Evolutionary conservation across 139 green algal genomes (phyloP).

Genomic region (Chlamydomonas schloesseri): DNA sequence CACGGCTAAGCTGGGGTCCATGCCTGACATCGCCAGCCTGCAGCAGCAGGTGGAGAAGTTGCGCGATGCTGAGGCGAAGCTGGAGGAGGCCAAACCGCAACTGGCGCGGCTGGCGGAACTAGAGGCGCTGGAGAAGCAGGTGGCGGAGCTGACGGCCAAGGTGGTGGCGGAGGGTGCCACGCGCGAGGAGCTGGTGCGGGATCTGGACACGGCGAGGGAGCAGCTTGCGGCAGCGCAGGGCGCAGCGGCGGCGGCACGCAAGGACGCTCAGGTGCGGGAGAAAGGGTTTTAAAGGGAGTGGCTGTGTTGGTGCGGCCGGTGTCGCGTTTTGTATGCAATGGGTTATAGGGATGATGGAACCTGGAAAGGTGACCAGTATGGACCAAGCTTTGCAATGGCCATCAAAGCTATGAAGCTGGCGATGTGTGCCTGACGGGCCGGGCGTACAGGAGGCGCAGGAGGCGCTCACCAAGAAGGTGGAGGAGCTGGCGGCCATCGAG

Average conservation of each 20-base stretch:
- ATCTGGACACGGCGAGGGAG: slow-evolving; percentile 16
- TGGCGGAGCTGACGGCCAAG: slow-evolving; percentile 3
- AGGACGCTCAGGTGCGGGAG: slow-evolving; percentile 39
- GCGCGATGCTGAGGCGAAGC: slow-evolving; percentile 3
- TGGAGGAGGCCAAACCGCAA: neutral
- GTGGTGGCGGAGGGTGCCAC: slow-evolving; percentile 1
- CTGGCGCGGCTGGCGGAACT: neutral
- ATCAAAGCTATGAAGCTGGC: no score
- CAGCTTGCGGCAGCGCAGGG: neutral
- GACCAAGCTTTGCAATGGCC: no score
- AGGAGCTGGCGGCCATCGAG: slow-evolving; percentile 50
- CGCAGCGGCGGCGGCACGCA: neutral
- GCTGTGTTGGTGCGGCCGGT: no score
- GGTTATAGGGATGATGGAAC: no score
- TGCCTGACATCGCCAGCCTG: slow-evolving; percentile 25
- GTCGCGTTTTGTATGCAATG: no score
- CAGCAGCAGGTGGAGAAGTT: slow-evolving; percentile 39
- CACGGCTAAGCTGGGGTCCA: neutral
- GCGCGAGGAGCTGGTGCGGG: neutral
- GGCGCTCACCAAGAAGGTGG: slow-evolving; percentile 27
- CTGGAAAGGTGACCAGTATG: no score
- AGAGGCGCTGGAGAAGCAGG: neutral
- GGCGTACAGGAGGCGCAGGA: slow-evolving; percentile 32
- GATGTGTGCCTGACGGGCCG: no score
- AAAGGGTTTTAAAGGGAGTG: no score